Conservation (phyloP, 768 basidiomycete genomes). For the Boletus huronensis region DNA sequence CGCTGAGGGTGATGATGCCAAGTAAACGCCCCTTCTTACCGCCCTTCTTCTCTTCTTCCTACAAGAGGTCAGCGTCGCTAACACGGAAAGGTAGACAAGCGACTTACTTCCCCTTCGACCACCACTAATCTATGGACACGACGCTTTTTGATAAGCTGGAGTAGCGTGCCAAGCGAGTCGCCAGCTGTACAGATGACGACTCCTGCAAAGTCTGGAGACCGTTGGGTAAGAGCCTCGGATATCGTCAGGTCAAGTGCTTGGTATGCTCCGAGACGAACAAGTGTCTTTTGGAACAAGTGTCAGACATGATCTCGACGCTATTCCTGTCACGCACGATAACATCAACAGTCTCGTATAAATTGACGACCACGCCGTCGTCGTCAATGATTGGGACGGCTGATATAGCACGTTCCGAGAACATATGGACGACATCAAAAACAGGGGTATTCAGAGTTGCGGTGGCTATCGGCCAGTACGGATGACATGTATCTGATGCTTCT, state of each 20-base stretch:
- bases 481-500: constrained; percentile 49
- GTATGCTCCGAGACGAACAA: constrained; percentile 91
- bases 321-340: constrained; percentile 65
- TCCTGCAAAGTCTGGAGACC: constrained; percentile 93
- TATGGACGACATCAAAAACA: constrained; percentile 97
- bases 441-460: constrained; percentile 88
- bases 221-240: constrained; percentile 85
- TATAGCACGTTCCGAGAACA: constrained; percentile 94
- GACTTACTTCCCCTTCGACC: constrained; percentile 81
- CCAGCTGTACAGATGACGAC: constrained; percentile 93
- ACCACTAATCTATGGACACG: constrained; percentile 94
- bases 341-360: constrained; percentile 98
- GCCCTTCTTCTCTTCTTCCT: constrained; percentile 80
- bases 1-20: constrained; percentile 85
- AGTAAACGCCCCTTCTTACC: constrained; percentile 81
- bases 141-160: constrained; percentile 89
- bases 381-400: constrained; percentile 97
- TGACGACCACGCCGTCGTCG: constrained; percentile 86
- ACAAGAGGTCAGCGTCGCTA: not conserved
- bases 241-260: constrained; percentile 95
- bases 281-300: constrained; percentile 53
- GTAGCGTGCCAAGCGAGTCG: constrained; percentile 86
- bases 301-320: not conserved
- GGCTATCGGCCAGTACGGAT: constrained; percentile 85
- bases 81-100: not conserved